Percentiles rank a stretch among this genome's conserved stretches.
phyloP scores from a whole-genome alignment of 768 basidiomycete species.

The Epithele typhae region DNA sequence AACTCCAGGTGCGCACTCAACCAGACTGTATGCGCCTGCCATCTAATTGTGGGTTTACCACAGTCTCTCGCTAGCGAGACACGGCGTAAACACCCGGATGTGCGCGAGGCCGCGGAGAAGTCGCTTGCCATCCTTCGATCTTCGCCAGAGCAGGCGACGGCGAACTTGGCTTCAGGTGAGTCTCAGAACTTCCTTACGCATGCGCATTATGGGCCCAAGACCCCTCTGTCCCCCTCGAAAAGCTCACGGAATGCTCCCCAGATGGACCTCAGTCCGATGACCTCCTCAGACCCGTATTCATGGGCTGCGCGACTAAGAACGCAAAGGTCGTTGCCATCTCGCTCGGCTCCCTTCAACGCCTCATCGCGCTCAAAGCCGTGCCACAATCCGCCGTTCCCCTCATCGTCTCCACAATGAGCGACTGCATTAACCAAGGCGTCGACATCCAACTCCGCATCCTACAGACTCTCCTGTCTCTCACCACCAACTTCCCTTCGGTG shows the following conservation, averaged over 20 bases:
- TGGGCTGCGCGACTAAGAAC: constrained; percentile 91
- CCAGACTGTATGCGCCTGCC: constrained; percentile 1
- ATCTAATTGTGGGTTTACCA: neutral
- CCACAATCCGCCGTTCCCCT: constrained; percentile 72
- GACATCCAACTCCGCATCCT: constrained; percentile 95
- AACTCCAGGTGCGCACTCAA: constrained; percentile 52
- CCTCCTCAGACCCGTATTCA: constrained; percentile 82
- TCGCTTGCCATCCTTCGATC: constrained; percentile 74
- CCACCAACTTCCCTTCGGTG: constrained; percentile 82
- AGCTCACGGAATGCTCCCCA: too few relatives aligned
- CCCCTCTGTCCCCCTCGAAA: too few relatives aligned
- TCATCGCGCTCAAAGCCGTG: constrained; percentile 84
- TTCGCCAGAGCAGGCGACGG: constrained; percentile 77
- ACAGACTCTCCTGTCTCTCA: constrained; percentile 86
- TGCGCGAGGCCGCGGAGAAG: constrained; percentile 93
- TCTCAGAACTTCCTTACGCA: constrained; percentile 4
- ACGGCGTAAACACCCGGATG: constrained; percentile 87
- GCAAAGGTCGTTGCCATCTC: constrained; percentile 93
- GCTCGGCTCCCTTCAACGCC: constrained; percentile 83
- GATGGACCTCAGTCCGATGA: constrained; percentile 79
- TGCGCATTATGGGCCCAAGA: constrained; percentile 38
- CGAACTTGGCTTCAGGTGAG: constrained; percentile 69
- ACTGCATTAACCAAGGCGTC: constrained; percentile 89
- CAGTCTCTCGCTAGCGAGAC: constrained; percentile 88
- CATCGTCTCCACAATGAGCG: constrained; percentile 80